Evolutionary conservation across 495 filamentous ascomycete genomes (phyloP).

Genomic region (Glonium stellatum): DNA sequence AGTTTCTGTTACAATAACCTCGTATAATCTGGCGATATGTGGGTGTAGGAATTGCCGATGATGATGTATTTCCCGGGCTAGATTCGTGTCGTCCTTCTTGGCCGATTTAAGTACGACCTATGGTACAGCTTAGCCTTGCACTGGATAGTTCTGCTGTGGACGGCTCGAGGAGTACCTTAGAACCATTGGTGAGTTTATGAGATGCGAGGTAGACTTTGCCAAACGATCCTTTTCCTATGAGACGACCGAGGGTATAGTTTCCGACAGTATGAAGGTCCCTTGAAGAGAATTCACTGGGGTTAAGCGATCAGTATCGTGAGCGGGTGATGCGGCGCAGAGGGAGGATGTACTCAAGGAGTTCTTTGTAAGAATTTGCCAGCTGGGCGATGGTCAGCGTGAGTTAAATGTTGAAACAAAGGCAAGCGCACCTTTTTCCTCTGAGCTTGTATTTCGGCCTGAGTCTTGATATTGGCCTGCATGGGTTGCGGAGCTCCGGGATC

Average conservation of each 20-base stretch:
- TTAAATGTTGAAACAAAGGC: constrained; percentile 8
- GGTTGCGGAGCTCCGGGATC: constrained; percentile 18
- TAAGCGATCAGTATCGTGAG: constrained; percentile 17
- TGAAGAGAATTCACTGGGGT: constrained; percentile 79
- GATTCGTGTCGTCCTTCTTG: constrained; percentile 89
- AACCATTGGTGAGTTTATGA: constrained; percentile 97
- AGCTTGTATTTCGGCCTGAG: constrained; percentile 79
- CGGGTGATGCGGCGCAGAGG: constrained; percentile 1
- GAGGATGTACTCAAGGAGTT: constrained; percentile 76
- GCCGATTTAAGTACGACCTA: constrained; percentile 97
- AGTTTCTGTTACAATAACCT: constrained; percentile 92
- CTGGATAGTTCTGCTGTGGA: neutral
- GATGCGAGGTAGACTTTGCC: constrained; percentile 95
- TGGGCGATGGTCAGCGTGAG: constrained; percentile 37
- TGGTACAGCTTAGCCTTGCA: constrained; percentile 16
- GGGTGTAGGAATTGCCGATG: constrained; percentile 97
- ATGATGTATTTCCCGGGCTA: constrained; percentile 95
- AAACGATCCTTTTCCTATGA: constrained; percentile 96
- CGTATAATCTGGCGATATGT: constrained; percentile 93
- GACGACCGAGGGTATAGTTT: constrained; percentile 82
- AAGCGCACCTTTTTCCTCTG: constrained; percentile 78
- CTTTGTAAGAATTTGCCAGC: constrained; percentile 95
- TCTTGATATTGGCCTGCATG: constrained; percentile 27
- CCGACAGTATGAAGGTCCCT: constrained; percentile 86
- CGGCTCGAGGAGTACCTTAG: constrained; percentile 61